These are phyloP conservation scores for Peniophora sp. DNA, from an alignment of 1,284 basidiomycete species.

Conservation along the genomic window DNA sequence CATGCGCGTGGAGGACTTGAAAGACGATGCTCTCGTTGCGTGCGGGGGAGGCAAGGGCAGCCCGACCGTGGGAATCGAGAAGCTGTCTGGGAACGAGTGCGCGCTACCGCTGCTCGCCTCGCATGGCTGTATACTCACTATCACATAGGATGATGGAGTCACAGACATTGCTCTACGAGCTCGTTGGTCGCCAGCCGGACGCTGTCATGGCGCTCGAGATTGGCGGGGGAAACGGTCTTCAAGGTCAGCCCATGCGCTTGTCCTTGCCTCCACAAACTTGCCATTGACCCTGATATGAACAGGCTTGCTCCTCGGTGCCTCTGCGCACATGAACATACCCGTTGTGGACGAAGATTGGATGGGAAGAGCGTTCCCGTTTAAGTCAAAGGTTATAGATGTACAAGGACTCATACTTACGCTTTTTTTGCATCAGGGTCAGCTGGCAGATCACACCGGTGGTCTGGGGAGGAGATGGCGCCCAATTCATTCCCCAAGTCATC, in stretches of 20 bases:
- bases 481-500: constrained; percentile 5
- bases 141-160: constrained; percentile 7
- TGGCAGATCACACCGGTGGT: constrained; percentile 8
- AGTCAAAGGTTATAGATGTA: not conserved
- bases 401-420: not conserved
- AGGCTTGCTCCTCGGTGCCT: constrained; percentile 18
- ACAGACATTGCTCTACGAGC: constrained; percentile 4
- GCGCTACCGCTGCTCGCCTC: not conserved
- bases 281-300: not conserved
- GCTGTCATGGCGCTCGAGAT: constrained; percentile 15
- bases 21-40: constrained; percentile 7
- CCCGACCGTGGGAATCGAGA: constrained; percentile 19
- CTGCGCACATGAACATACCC: constrained; percentile 18
- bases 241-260: constrained; percentile 2
- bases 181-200: constrained; percentile 5
- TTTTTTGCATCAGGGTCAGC: constrained; percentile 3
- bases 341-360: constrained; percentile 23
- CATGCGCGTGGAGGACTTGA: constrained; percentile 11
- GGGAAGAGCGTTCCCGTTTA: constrained; percentile 13
- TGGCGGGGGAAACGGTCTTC: constrained; percentile 25
- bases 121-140: not conserved
- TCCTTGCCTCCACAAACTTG: not conserved
- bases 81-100: constrained; percentile 5
- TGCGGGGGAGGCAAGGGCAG: constrained; percentile 17
- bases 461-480: constrained; percentile 1